Evolutionary conservation across 2,329 filamentous ascomycete species (phyloP).

Genomic region (Aspergillus viridinutans): DNA sequence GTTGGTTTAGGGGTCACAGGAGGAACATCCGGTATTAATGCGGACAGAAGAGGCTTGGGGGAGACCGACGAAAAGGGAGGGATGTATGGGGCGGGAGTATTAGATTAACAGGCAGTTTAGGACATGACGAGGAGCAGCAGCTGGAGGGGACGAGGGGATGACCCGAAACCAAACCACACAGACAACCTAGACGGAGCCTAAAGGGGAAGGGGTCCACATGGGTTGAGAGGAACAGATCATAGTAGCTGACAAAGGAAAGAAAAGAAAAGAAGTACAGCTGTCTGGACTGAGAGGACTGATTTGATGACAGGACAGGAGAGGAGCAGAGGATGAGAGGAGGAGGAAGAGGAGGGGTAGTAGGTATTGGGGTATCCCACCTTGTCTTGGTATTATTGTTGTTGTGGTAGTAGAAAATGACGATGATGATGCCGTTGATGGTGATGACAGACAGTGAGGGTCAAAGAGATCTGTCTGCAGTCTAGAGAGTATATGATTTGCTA

Average conservation of each 20-base stretch:
- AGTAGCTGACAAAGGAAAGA: neutral
- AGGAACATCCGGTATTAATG: neutral
- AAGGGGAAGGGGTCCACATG: neutral
- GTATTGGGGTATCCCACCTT: conserved; percentile 4
- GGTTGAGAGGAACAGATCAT: neutral
- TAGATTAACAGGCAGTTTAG: neutral
- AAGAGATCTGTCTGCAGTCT: neutral
- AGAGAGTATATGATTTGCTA: neutral
- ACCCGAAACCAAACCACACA: neutral
- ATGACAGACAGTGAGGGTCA: neutral
- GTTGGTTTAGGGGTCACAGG: neutral
- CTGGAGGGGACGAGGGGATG: neutral
- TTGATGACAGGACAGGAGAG: neutral
- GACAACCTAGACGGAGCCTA: neutral
- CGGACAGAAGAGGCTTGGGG: neutral
- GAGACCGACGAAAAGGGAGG: neutral
- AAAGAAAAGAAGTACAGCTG: conserved; percentile 7
- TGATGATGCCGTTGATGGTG: neutral
- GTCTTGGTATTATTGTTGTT: conserved; percentile 3
- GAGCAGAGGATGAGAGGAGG: conserved; percentile 3
- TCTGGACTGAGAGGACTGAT: conserved; percentile 1
- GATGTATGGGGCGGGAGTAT: neutral
- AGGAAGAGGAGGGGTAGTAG: conserved; percentile 9
- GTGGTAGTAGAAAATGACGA: neutral
- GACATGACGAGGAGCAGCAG: neutral